A percentile compares a stretch with the other conserved stretches of the same genome.
These are phyloP conservation scores for Favolaschia claudopus DNA, from an alignment of 768 basidiomycete species.

Conservation along the genomic window DNA sequence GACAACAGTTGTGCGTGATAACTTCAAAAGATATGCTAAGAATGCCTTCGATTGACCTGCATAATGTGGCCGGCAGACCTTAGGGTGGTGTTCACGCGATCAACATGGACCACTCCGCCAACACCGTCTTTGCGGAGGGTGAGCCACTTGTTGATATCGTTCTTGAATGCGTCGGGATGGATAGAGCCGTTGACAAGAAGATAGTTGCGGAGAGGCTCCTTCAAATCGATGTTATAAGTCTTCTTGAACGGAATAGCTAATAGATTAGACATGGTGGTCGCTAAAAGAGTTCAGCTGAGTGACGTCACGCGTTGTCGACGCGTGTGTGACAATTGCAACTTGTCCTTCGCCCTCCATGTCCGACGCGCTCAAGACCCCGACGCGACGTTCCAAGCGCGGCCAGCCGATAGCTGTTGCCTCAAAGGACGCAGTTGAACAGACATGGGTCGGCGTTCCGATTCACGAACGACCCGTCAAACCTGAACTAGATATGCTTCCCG, in stretches of 20 bases:
- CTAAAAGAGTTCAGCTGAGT: background rate
- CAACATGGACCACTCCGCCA: conserved; percentile 59
- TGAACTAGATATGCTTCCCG: conserved; percentile 19
- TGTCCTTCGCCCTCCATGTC: conserved; percentile 2
- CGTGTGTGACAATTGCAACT: background rate
- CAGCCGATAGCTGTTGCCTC: conserved; percentile 13
- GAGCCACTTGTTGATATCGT: conserved; percentile 79
- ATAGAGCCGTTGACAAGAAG: conserved; percentile 72
- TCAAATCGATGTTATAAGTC: conserved; percentile 64
- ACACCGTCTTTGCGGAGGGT: conserved; percentile 64
- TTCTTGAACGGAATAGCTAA: conserved; percentile 79
- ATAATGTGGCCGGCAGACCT: conserved; percentile 55
- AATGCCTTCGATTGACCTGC: background rate
- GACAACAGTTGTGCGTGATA: conserved; percentile 93
- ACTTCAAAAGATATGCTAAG: conserved; percentile 48
- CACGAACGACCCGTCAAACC: conserved; percentile 14
- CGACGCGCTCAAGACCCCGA: conserved; percentile 12
- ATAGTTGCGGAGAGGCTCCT: conserved; percentile 65
- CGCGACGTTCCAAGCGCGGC: conserved; percentile 21
- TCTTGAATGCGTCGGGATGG: conserved; percentile 85
- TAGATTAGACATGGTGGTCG: conserved; percentile 73
- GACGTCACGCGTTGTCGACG: conserved; percentile 1
- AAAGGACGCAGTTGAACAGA: background rate
- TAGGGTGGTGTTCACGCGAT: conserved; percentile 58
- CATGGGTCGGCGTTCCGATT: conserved; percentile 3